Base-by-base conservation (phyloP, 2,329 filamentous ascomycete species). In the Monosporascus sp. region DNA sequence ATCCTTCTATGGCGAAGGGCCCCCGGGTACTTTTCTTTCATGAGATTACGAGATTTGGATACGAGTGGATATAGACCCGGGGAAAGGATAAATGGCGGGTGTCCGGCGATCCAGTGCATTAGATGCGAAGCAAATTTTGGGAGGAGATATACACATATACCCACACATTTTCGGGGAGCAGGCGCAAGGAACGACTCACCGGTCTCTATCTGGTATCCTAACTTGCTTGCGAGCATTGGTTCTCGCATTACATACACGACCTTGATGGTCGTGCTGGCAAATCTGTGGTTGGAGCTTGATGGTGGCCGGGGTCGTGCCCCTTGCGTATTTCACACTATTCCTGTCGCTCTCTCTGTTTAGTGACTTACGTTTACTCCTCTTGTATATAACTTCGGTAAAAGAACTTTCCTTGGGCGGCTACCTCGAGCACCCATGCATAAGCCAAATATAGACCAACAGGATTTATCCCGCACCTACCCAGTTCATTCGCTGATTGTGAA, bases 241-340 rank as follows among this genome's bases (percentile, higher is more conserved):
- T 55, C 58, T 22, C 52, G 56, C 54, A 49, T 51, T 50, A 55
- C 40, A 41, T 52, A 54, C 56, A 53, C 56, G 56, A 56, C 56
- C 56, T 60, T 49, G 58, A 60, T 7, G 58, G 56, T 50, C 53
- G 59, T 55, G 59, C 59, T 59, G 55, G 59, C 51, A 54, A 56
- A 27, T 22, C 34, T 46, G 20, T 19, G 43, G 43, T 27, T 17
- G 2, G 43, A 16, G 43, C 16, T 14, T 34, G 31, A 34, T 34
- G 11, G 11, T 11, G 5, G 11, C 9, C 31, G 40, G 19, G 19
- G 40, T 9, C 40, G 31, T 34, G 11, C 11, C 31, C 11, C 5
- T 14, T 34, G 11, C 31, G 31, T 5, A 34, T 34, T 34, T 34
- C 9, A 34, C 31, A 34, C 17, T 6, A 41, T 41, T 41, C 17